Evolutionary conservation across 495 filamentous ascomycete genomes (phyloP).

Genomic region (Penicillium paradoxum): DNA sequence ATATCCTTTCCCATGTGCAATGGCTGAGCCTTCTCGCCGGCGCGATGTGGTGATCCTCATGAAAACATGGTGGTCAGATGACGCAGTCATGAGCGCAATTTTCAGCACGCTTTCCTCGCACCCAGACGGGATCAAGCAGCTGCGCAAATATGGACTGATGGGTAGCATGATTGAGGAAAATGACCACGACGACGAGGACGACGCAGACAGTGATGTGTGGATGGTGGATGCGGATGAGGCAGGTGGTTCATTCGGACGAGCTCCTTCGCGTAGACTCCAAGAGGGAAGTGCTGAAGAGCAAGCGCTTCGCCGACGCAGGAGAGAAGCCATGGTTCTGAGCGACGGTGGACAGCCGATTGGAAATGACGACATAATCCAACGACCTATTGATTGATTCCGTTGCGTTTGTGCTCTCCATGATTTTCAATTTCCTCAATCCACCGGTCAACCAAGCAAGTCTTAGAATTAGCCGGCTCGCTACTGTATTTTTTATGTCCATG

Average conservation of each 20-base stretch:
- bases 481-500: constrained; percentile 16
- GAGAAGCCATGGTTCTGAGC: constrained; percentile 54
- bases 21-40: constrained; percentile 30
- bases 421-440: background rate
- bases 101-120: constrained; percentile 32
- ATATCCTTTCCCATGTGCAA: constrained; percentile 47
- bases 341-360: constrained; percentile 47
- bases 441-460: background rate
- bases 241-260: constrained; percentile 25
- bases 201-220: constrained; percentile 44
- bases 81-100: constrained; percentile 42
- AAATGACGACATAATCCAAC: constrained; percentile 48
- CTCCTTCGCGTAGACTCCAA: constrained; percentile 31
- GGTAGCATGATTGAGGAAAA: constrained; percentile 41
- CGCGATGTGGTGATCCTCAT: constrained; percentile 42
- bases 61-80: constrained; percentile 46
- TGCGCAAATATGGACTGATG: constrained; percentile 43
- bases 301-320: constrained; percentile 42
- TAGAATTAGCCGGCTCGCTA: background rate
- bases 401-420: background rate
- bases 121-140: constrained; percentile 34
- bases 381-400: constrained; percentile 19
- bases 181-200: constrained; percentile 45
- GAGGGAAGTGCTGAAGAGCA: constrained; percentile 48
- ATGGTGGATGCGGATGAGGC: constrained; percentile 49